Base-by-base conservation (phyloP, 2,329 filamentous ascomycete species). In the Penicillium glabrum region DNA sequence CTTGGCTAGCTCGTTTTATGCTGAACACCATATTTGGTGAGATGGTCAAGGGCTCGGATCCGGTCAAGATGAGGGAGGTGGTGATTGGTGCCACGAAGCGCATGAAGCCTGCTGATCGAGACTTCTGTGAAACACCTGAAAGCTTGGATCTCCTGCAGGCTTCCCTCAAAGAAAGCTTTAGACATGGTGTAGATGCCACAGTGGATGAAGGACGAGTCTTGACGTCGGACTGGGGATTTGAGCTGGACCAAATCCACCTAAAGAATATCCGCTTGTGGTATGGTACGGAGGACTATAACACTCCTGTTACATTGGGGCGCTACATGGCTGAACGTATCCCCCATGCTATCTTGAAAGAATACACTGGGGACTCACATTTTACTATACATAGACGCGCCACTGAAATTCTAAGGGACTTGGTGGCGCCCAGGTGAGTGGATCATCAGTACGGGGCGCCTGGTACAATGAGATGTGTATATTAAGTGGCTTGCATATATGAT, bases 181-280 rank as follows among this genome's bases (percentile, higher is more conserved):
- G 16, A 27, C 39, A 58, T 16, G 56, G 51, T 23, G 29, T 29
- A n/a, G 47, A 47, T 23, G 13, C 46, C 16, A 37, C 33, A 7
- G 24, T 54, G 27, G 31, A 46, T 8, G 56, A 58, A 14, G 51
- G 47, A 9, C 47, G 37, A 7, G 19, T 54, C n/a, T 41, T 58
- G 26, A 51, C 51, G 13, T 51, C 43, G 9, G 51, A 58, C 13
- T 58, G 56, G 56, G 56, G 51, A 5, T 54, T 58, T 14, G 51
- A 54, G 13, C 24, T 50, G 16, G 26, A 48, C 24, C 19, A 54
- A n/a, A 37, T 58, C 43, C 27, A 23, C 21, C 3, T 27, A 5
- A 35, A 44, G 14, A 45, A 52, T 26, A 10, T 54, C 31, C 35
- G 41, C n/a, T 6, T 58, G 16, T 58, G 56, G 56, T 29, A 54